Evolutionary conservation across 768 basidiomycete species (phyloP).

Genomic region (Glaciozyma martinii): DNA sequence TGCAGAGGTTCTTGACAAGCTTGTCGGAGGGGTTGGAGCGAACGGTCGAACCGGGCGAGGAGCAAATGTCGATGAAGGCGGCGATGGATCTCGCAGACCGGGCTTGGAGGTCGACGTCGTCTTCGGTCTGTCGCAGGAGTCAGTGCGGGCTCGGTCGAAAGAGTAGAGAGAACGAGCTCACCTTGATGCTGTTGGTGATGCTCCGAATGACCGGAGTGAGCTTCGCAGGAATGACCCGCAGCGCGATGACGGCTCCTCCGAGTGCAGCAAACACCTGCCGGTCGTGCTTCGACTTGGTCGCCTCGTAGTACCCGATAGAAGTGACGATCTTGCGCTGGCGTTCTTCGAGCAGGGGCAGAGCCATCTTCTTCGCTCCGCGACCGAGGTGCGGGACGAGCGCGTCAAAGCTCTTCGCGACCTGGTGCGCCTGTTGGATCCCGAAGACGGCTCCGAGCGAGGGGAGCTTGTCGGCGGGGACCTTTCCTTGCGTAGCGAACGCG

Average conservation of each 20-base stretch:
- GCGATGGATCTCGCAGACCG: constrained; percentile 82
- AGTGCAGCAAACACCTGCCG: constrained; percentile 79
- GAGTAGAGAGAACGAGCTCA: constrained; percentile 38
- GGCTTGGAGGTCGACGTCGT: constrained; percentile 74
- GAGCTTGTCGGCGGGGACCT: constrained; percentile 67
- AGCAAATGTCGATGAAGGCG: constrained; percentile 77
- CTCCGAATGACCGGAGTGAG: constrained; percentile 93
- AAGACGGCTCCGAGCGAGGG: constrained; percentile 64
- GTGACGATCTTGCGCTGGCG: constrained; percentile 58
- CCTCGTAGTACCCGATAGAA: constrained; percentile 68
- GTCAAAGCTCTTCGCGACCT: constrained; percentile 61
- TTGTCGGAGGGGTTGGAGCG: constrained; percentile 84
- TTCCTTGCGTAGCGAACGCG: constrained; percentile 76
- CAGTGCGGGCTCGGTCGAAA: background rate
- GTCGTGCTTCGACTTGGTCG: constrained; percentile 76
- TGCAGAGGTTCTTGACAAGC: constrained; percentile 93
- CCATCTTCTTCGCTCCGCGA: constrained; percentile 62
- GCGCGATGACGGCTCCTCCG: constrained; percentile 81
- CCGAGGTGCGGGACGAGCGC: constrained; percentile 66
- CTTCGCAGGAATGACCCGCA: constrained; percentile 78
- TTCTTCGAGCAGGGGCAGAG: constrained; percentile 63
- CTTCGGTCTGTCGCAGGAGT: constrained; percentile 56
- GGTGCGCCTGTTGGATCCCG: constrained; percentile 52
- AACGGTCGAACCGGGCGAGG: constrained; percentile 47
- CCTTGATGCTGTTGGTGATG: constrained; percentile 96